These are phyloP conservation scores for Pseudogymnoascus sp. DNA, from an alignment of 2,329 filamentous ascomycete genomes.

Conservation along the genomic window DNA sequence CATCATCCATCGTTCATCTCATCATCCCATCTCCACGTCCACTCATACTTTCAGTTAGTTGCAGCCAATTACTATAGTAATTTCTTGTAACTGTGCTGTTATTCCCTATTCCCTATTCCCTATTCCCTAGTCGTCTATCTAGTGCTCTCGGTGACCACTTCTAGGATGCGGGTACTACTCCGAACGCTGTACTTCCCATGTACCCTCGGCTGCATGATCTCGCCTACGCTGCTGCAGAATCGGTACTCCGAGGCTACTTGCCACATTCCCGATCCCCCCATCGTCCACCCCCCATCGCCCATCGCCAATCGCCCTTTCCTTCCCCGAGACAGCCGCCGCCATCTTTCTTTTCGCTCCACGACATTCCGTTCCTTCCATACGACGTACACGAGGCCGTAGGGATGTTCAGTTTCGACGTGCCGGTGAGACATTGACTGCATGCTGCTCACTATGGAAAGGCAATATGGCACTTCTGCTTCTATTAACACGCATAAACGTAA, in stretches of 20 bases:
- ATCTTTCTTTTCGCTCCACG: not conserved
- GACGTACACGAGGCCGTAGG: constrained; percentile 2
- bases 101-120: not conserved
- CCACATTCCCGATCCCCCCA: not conserved
- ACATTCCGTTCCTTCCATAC: not conserved
- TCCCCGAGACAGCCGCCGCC: not conserved
- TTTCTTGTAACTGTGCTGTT: too few species aligned
- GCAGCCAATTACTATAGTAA: too few species aligned
- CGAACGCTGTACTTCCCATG: not conserved
- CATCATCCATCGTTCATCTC: not conserved
- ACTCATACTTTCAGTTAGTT: not conserved
- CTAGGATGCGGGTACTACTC: not conserved
- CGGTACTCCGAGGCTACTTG: not conserved
- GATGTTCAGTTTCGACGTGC: not conserved
- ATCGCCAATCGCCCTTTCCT: not conserved
- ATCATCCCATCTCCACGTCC: not conserved
- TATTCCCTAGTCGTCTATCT: not conserved
- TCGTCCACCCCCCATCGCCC: not conserved
- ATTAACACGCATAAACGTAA: not conserved
- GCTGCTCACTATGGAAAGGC: not conserved
- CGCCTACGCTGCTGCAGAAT: not conserved
- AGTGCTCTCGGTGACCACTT: not conserved
- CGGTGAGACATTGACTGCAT: not conserved
- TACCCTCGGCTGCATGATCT: not conserved
- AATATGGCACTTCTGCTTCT: not conserved